Conservation (phyloP, 2,329 filamentous ascomycete species). For the Diaporthe citri region DNA sequence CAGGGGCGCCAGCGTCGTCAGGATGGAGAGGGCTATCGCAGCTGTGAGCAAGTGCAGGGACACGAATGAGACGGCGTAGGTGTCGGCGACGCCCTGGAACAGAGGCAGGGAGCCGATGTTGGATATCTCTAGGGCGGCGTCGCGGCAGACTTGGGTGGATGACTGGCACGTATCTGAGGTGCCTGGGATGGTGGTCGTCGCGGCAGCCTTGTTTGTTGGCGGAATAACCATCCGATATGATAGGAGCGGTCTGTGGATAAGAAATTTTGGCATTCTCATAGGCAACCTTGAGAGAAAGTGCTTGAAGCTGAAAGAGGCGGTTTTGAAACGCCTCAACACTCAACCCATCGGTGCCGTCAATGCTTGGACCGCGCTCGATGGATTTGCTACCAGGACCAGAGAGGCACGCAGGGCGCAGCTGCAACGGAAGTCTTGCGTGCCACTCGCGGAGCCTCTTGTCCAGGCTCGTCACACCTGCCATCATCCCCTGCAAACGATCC, state of each 20-base stretch:
- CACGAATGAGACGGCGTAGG: slow-evolving; percentile 45
- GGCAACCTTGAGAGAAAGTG: background rate
- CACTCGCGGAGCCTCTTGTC: background rate
- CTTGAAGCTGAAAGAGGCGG: background rate
- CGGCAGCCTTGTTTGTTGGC: background rate
- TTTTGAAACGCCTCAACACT: too few relatives aligned
- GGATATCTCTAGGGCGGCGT: slow-evolving; percentile 45
- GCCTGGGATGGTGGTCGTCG: background rate
- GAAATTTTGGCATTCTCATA: background rate
- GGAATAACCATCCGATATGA: background rate
- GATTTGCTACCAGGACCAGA: background rate
- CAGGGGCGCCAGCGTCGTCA: slow-evolving; percentile 42
- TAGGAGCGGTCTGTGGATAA: background rate
- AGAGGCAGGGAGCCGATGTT: slow-evolving; percentile 28
- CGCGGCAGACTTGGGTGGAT: slow-evolving; percentile 41
- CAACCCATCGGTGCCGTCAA: too few relatives aligned
- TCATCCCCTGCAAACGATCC: background rate
- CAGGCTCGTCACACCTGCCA: background rate
- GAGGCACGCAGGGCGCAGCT: background rate
- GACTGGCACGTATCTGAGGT: background rate
- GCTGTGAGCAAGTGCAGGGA: slow-evolving; percentile 46
- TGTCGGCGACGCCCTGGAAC: slow-evolving; percentile 42
- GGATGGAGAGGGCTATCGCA: slow-evolving; percentile 44
- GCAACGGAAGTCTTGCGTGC: background rate
- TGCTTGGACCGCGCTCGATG: too few relatives aligned